Evolutionary conservation across 164 flowering plant genomes (phyloP).

Genomic region (Annona cherimola): DNA sequence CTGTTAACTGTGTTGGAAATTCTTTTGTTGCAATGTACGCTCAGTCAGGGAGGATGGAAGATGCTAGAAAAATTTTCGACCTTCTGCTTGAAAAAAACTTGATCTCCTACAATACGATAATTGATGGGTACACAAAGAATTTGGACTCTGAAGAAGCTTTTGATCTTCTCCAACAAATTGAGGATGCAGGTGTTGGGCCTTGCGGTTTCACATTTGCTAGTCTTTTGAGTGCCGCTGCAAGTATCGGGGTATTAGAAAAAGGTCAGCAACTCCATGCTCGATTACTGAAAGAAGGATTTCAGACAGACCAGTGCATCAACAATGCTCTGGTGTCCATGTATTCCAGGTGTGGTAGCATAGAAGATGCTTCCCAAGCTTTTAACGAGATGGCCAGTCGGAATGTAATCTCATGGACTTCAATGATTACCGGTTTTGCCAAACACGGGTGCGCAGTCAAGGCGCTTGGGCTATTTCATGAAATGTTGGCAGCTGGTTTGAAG

Average conservation of each 20-base stretch:
- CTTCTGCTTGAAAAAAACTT: conserved; percentile 65
- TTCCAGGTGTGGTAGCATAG: conserved; percentile 71
- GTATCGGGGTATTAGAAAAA: conserved; percentile 54
- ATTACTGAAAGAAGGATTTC: conserved; percentile 51
- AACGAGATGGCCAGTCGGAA: conserved; percentile 41
- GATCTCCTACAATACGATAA: conserved; percentile 57
- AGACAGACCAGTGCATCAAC: conserved; percentile 32
- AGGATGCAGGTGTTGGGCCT: conserved; percentile 31
- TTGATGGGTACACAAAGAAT: conserved; percentile 59
- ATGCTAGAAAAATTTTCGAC: conserved; percentile 72
- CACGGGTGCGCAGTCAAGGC: conserved; percentile 70
- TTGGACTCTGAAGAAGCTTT: conserved; percentile 51
- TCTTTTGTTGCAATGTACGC: conserved; percentile 73
- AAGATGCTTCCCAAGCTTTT: conserved; percentile 57
- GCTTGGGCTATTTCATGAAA: conserved; percentile 47
- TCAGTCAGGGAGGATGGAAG: conserved; percentile 55
- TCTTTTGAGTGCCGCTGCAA: conserved; percentile 75
- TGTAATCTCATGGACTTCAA: conserved; percentile 83
- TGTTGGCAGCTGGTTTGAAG: conserved; percentile 42
- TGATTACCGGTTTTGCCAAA: conserved; percentile 78
- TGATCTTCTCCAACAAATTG: conserved; percentile 46
- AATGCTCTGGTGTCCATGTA: conserved; percentile 86
- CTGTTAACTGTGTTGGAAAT: conserved; percentile 64
- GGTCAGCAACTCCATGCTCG: conserved; percentile 79
- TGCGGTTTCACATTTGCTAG: conserved; percentile 66